Base-by-base conservation (phyloP, 2,329 filamentous ascomycete species). In the Helotiales sp. region DNA sequence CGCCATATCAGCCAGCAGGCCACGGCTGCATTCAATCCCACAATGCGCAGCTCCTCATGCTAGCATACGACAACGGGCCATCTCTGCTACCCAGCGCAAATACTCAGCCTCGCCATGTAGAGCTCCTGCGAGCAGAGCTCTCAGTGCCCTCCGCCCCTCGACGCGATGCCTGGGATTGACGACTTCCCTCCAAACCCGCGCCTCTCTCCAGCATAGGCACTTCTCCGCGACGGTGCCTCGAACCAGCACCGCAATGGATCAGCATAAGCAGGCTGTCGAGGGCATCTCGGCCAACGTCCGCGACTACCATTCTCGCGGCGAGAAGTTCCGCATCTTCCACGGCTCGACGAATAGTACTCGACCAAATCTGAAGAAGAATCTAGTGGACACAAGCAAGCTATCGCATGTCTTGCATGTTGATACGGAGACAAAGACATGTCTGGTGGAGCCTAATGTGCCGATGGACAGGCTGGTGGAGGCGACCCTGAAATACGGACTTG, bases 381-480 rank as follows among this genome's bases (percentile, higher is more conserved):
- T 83, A 63, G 78, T 86, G 52, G 82, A 86, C 69, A 84, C 82
- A n/a, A 82, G 79, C 69, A 75, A 73, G 3, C 78, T 86, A n/a
- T 81, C 80, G 37, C 76, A 83, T 72, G 80, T 86, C 1, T 70
- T 86, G 8, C 69, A 75, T 7, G 78, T 86, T 55, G 77, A 85
- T 70, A 70, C 71, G 10, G 66, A 76, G 17, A 77, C 74, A 6
- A 81, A 80, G 67, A 83, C 80, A 13, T 81, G 80, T 57, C 72
- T 87, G 0, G 89, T 91, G 0, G 89, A 92, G 73, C 88, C 89
- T 0, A 92, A 91, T 70, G 89, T 92, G 3, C 82, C 87, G 0
- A 91, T 92, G 88, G 88, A 90, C 66, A 79, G 79, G 0, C 80
- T 92, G 1, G 84, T 91, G 0, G 82, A 85, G 62, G 86, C 83